Percentiles rank a stretch among this genome's conserved stretches.
Conservation (phyloP, 2,329 filamentous ascomycete species). For the Dactylellina leptospora region DNA sequence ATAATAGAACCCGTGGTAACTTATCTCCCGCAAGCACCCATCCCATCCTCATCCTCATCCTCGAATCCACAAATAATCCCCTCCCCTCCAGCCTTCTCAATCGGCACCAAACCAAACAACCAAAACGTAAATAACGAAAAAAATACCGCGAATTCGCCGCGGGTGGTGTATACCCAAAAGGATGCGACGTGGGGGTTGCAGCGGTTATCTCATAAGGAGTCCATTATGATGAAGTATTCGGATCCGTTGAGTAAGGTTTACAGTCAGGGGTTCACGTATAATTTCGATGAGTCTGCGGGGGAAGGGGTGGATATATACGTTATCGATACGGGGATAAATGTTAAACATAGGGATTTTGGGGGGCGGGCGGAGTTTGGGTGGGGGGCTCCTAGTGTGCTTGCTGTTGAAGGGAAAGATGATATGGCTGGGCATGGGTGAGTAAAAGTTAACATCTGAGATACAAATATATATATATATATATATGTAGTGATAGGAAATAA, state of each 20-base stretch:
- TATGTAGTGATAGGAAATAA: not conserved
- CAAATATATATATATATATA: not conserved
- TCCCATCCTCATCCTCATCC: not conserved
- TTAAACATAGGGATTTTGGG: slow-evolving; percentile 56
- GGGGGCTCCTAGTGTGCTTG: not conserved
- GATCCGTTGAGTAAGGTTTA: slow-evolving; percentile 55
- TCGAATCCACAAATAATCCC: not conserved
- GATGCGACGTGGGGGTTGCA: slow-evolving; percentile 57
- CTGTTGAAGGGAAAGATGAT: slow-evolving; percentile 63
- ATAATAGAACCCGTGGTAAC: slow-evolving; percentile 41
- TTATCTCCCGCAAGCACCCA: slow-evolving; percentile 9
- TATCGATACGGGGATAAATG: slow-evolving; percentile 63
- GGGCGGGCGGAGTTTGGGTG: slow-evolving; percentile 55
- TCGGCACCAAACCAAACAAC: not conserved
- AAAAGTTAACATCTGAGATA: slow-evolving; percentile 62
- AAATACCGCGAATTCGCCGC: not conserved
- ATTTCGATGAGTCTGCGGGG: slow-evolving; percentile 57
- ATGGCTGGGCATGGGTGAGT: slow-evolving; percentile 63
- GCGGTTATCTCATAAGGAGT: slow-evolving; percentile 58
- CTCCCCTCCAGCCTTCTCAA: not conserved
- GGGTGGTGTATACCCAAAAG: not conserved
- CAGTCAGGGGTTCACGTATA: slow-evolving; percentile 59
- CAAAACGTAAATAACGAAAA: not conserved
- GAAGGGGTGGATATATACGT: slow-evolving; percentile 64
- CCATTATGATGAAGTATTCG: slow-evolving; percentile 53